phyloP scores from a whole-genome alignment of 129 eudicot genomes.

The Dittrichia graveolens region DNA sequence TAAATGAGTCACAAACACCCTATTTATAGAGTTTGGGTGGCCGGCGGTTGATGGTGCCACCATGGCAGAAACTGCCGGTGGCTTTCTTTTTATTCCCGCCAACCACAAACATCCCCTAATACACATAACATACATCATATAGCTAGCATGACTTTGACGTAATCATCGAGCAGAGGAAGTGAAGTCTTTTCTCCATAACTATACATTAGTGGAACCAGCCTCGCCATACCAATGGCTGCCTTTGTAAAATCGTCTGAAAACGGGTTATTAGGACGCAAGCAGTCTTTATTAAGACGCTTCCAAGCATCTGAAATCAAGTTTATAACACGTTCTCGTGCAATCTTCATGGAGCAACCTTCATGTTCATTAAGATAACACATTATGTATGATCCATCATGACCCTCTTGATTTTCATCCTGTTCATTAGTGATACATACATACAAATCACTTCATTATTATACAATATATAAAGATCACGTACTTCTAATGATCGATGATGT shows the following conservation, averaged over 20 bases:
- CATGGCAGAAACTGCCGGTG: too few relatives aligned
- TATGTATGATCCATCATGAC: conserved; percentile 50
- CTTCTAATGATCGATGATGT: too few relatives aligned
- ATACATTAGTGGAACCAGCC: conserved; percentile 52
- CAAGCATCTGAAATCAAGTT: conserved; percentile 38
- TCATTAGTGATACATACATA: background rate
- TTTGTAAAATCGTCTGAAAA: conserved; percentile 28
- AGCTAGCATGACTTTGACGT: conserved; percentile 10
- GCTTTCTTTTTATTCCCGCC: too few relatives aligned
- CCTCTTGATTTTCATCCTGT: conserved; percentile 53
- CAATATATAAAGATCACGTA: too few relatives aligned
- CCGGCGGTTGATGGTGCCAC: too few relatives aligned
- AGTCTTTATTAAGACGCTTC: conserved; percentile 42
- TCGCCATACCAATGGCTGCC: conserved; percentile 41
- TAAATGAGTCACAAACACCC: too few relatives aligned
- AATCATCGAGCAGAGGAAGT: conserved; percentile 9
- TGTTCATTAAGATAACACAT: conserved; percentile 41
- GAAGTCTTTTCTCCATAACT: conserved; percentile 28
- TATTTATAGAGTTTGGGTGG: too few relatives aligned
- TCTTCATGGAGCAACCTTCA: conserved; percentile 24
- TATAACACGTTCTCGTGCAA: conserved; percentile 31
- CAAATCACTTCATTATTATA: too few relatives aligned
- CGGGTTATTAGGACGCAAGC: conserved; percentile 13
- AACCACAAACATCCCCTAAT: too few relatives aligned
- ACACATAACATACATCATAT: too few relatives aligned